A percentile compares a stretch with the other conserved stretches of the same genome.
Conservation (phyloP, 163 green algal genomes). For the Scenedesmus sp. region DNA sequence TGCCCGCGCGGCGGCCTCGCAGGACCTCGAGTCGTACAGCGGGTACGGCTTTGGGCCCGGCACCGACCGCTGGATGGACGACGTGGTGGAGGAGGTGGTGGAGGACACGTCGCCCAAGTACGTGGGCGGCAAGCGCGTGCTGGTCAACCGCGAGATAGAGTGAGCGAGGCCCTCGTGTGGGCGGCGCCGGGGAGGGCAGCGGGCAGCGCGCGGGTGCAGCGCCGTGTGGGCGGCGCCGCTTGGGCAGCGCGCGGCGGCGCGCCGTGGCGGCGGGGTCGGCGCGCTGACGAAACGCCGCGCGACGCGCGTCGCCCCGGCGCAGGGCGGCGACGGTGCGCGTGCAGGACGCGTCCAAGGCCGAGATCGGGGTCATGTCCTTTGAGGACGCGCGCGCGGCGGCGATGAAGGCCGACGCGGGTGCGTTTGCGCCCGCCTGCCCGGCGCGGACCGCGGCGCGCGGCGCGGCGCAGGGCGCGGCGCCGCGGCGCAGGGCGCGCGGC, state of each 20-base stretch:
- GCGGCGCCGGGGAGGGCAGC: too few species aligned
- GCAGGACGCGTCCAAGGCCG: slow-evolving; percentile 60
- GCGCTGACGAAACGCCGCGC: too few species aligned
- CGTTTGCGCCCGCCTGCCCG: slow-evolving; percentile 38
- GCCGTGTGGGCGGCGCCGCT: too few species aligned
- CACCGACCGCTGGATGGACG: background rate
- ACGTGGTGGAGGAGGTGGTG: background rate
- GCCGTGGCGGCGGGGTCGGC: too few species aligned
- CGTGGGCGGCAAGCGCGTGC: slow-evolving; percentile 32
- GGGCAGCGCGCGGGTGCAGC: too few species aligned
- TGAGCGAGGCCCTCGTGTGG: too few species aligned
- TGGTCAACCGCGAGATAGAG: slow-evolving; percentile 42
- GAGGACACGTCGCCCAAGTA: slow-evolving; percentile 33
- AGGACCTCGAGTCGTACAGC: background rate
- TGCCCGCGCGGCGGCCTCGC: too few species aligned
- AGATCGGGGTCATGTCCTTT: slow-evolving; percentile 65
- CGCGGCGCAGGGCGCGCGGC: too few species aligned
- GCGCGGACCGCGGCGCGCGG: too few species aligned
- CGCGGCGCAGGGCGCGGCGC: too few species aligned
- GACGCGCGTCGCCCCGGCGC: slow-evolving; percentile 9
- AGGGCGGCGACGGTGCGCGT: slow-evolving; percentile 63
- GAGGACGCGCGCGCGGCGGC: slow-evolving; percentile 65
- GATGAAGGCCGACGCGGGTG: slow-evolving; percentile 60
- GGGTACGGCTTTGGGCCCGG: background rate
- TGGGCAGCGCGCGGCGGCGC: too few species aligned